Percentiles rank a stretch among this genome's conserved stretches.
Evolutionary conservation across 1,284 basidiomycete genomes (phyloP).

Genomic region (Papiliotrema flavescens): DNA sequence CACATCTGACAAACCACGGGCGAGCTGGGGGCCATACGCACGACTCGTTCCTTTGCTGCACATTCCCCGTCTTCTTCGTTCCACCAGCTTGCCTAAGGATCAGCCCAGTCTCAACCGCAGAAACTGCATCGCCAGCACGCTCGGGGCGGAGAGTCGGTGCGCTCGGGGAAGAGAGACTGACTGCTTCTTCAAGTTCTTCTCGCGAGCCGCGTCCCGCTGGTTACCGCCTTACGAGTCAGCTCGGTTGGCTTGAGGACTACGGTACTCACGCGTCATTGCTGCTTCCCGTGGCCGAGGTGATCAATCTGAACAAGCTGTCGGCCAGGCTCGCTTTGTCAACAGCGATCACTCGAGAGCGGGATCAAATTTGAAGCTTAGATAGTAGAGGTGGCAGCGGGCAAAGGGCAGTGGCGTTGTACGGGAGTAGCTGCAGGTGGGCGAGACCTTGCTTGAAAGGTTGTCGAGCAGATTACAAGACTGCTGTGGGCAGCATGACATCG

Average conservation of each 20-base stretch:
- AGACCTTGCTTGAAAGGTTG: too few relatives aligned
- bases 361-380: too few relatives aligned
- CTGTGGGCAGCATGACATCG: too few relatives aligned
- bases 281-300: background rate
- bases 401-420: too few relatives aligned
- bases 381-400: too few relatives aligned
- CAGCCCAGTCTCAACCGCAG: background rate
- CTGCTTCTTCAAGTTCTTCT: slow-evolving; percentile 1
- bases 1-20: too few relatives aligned
- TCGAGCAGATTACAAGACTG: too few relatives aligned
- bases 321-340: background rate
- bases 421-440: too few relatives aligned
- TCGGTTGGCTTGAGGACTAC: too few relatives aligned
- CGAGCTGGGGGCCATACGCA: slow-evolving; percentile 2
- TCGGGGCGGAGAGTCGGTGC: background rate
- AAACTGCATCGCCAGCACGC: background rate
- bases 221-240: slow-evolving; percentile 3
- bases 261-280: background rate
- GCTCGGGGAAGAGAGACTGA: background rate
- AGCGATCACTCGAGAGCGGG: too few relatives aligned
- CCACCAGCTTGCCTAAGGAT: background rate
- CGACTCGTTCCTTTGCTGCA: slow-evolving; percentile 11
- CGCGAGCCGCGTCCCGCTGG: slow-evolving; percentile 3
- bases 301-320: background rate
- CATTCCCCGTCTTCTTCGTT: slow-evolving; percentile 9